Base-by-base conservation (phyloP, 164 flowering plant genomes). In the Vitis labrusca region DNA sequence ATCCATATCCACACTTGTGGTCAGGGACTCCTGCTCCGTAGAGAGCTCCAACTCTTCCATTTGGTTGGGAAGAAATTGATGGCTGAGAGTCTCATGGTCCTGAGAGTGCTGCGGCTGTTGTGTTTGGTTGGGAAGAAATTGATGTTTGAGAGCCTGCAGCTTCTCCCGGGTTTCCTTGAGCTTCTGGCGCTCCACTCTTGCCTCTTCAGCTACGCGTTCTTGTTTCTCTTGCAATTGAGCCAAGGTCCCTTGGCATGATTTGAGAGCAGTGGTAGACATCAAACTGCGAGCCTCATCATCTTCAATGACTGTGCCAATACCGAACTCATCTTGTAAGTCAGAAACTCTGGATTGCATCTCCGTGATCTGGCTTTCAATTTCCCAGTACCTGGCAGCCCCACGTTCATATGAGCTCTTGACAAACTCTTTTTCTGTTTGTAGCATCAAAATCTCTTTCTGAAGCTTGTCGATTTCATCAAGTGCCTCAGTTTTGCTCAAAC, bases 361-460 rank as follows among this genome's bases (percentile, higher is more conserved):
- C 14, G 69, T 76, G n/a, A 91, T 78, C 80, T 68, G 76, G 48
- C 78, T 73, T 57, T 94, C 98, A 17, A 94, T 84, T 8, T 86
- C 91, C 85, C 88, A 82, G 64, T 77, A 86, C 78, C 81, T 91
- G 9, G 85, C 81, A 13, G 78, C 61, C 57, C 82, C 85, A 23
- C 47, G 75, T 61, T 90, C 92, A 15, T 84, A 89, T 6, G 86
- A 71, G 74, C 89, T 85, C 74, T 82, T 89, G 16, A 89, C 70
- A 51, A 90, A 90, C 78, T 94, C 98, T 84, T 85, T 90, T 68
- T 90, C 97, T 0, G 97, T 94, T 64, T 90, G 98, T 37, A 90
- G 58, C 3, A 77, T 82, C 69, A 91, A 73, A 60, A 90, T 90
- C 9, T 76, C 86, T 60, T 90, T 94, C 74, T 88, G 96, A 59